phyloP scores from a whole-genome alignment of 768 basidiomycete species.

The Pleurotus tuoliensis region DNA sequence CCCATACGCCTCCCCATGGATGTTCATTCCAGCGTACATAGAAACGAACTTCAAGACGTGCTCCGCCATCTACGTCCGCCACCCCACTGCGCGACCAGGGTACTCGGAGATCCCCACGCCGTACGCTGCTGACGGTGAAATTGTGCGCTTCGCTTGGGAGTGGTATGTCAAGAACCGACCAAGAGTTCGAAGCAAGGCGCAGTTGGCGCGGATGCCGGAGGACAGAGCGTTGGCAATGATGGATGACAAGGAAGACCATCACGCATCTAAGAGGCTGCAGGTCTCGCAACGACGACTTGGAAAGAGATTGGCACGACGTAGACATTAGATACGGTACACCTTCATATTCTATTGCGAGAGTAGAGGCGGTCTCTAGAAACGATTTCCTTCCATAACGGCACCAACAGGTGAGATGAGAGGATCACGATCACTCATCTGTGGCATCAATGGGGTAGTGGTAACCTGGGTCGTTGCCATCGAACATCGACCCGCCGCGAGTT shows the following conservation, averaged over 20 bases:
- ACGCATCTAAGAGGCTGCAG: not conserved
- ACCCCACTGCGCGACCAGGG: constrained; percentile 94
- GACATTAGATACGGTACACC: not conserved
- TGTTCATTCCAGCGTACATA: constrained; percentile 91
- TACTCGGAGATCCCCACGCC: constrained; percentile 96
- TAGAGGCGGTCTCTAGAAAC: no score
- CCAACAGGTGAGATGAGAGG: not conserved
- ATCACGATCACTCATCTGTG: not conserved
- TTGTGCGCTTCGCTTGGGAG: constrained; percentile 92
- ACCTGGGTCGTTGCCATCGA: constrained; percentile 22
- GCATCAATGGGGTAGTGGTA: constrained; percentile 13
- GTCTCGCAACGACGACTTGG: constrained; percentile 5
- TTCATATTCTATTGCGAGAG: no score
- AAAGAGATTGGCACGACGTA: constrained; percentile 1
- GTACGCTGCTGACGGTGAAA: constrained; percentile 92
- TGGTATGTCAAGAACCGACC: constrained; percentile 81
- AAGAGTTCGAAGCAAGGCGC: constrained; percentile 59
- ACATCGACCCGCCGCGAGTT: constrained; percentile 11
- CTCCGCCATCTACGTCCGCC: constrained; percentile 88
- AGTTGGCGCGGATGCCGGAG: constrained; percentile 62
- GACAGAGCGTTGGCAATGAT: constrained; percentile 46
- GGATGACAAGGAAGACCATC: constrained; percentile 19
- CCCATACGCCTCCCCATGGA: constrained; percentile 80
- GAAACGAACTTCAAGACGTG: constrained; percentile 86
- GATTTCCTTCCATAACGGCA: no score